Conservation (phyloP, 2,329 filamentous ascomycete species). For the Arthroderma sp. region DNA sequence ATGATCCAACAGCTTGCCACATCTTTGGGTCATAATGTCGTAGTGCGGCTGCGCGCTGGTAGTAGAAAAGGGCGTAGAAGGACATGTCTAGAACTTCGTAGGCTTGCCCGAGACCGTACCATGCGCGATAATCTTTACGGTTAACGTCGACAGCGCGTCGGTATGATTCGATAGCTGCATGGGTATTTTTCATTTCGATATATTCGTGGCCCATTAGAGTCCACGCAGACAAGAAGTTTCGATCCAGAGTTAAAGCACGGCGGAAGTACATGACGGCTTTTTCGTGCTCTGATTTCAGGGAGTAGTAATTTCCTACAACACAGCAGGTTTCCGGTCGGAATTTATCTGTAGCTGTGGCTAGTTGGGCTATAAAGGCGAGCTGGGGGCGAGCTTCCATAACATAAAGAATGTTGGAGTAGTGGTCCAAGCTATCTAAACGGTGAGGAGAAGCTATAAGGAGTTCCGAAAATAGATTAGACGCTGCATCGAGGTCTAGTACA, state of each 20-base stretch:
- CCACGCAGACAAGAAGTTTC: slow-evolving; percentile 87
- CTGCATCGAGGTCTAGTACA: slow-evolving; percentile 45
- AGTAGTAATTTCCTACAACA: slow-evolving; percentile 95
- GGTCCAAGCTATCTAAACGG: slow-evolving; percentile 78
- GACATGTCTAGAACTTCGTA: slow-evolving; percentile 98
- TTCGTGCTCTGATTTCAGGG: slow-evolving; percentile 83
- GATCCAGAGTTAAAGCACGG: slow-evolving; percentile 76
- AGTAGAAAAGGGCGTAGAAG: slow-evolving; percentile 93
- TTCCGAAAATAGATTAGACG: slow-evolving; percentile 51
- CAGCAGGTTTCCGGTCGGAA: slow-evolving; percentile 96
- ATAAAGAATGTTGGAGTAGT: slow-evolving; percentile 95
- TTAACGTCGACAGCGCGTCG: slow-evolving; percentile 91
- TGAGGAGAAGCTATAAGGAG: slow-evolving; percentile 53
- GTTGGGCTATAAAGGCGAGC: slow-evolving; percentile 79
- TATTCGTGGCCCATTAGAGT: slow-evolving; percentile 99
- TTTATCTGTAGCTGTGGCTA: slow-evolving; percentile 83
- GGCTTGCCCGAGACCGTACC: slow-evolving; percentile 93
- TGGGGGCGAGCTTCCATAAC: slow-evolving; percentile 81
- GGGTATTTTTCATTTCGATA: slow-evolving; percentile 95
- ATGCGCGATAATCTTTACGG: slow-evolving; percentile 88
- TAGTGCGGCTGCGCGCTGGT: slow-evolving; percentile 83
- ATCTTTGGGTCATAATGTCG: slow-evolving; percentile 97
- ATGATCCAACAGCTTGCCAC: slow-evolving; percentile 93
- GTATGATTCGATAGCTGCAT: slow-evolving; percentile 95
- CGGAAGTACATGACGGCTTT: slow-evolving; percentile 98